Evolutionary conservation across 768 basidiomycete species (phyloP).

Genomic region (Serendipita sp.): DNA sequence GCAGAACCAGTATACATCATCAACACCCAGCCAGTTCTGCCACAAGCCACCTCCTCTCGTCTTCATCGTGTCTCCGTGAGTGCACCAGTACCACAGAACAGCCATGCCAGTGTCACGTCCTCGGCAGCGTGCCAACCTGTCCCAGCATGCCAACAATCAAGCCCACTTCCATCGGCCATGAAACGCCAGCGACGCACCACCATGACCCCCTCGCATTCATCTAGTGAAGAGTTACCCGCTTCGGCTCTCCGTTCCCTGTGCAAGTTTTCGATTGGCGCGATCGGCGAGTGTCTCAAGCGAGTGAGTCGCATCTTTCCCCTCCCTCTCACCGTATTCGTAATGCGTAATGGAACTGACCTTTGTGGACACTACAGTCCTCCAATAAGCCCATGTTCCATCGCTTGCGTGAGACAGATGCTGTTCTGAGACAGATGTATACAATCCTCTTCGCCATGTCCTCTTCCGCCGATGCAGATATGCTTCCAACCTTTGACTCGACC

Average conservation of each 20-base stretch:
- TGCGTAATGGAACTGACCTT: too few species aligned
- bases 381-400: neutral
- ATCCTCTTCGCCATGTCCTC: neutral
- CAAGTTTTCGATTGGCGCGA: conserved; percentile 1
- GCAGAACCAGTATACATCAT: neutral
- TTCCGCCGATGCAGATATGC: neutral
- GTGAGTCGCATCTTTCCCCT: neutral
- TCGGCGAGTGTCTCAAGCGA: neutral
- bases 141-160: neutral
- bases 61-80: neutral
- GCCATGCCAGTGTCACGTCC: neutral
- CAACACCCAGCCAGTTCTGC: neutral
- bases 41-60: neutral
- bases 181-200: neutral
- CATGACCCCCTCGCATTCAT: neutral
- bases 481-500: neutral
- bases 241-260: neutral
- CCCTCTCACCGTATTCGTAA: too few species aligned
- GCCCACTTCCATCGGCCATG: neutral
- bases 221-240: neutral
- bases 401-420: neutral
- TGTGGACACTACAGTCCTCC: neutral
- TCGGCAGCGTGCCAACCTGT: neutral
- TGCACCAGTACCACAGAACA: neutral
- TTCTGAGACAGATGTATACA: neutral